Evolutionary conservation across 2,329 filamentous ascomycete species (phyloP), one percentile per base, ranked within the genome.

Genomic region (Sphaerulina populicola): DNA sequence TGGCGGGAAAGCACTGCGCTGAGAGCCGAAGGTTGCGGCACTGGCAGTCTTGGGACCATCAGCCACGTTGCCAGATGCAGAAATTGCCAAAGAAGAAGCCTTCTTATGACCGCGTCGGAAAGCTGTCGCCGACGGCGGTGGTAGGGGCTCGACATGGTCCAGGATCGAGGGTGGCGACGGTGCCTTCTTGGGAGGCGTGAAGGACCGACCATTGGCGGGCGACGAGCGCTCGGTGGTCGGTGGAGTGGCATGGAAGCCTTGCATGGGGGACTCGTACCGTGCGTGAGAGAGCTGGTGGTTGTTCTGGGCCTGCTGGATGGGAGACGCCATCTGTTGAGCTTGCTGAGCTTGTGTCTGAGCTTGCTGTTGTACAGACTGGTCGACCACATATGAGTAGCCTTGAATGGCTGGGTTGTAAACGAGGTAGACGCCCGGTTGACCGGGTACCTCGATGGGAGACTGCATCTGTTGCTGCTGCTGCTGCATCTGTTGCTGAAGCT

Each of bases 51-150:
- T 93, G 51, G 88, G 87, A 0, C 79, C 86, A 36, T 74, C 70
- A 30, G 70, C 69, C 60, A 80, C 81, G 56, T 78, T 78, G 45
- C 77, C 77, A 46, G 73, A 74, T 35, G 83, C 66, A 47, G 74
- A 74, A 54, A 80, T 74, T 47, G 77, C 76, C 49, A 90, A 77
- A 4, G 91, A 94, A 18, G 82, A 80, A 23, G 69, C 81, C 79
- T 96, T 96, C 77, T 94, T 93, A 72, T 97, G 91, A 51, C 88
- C 86, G 52, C 89, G 88, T 56, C 90, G 90, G 77, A 95, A 95
- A 40, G 89, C 88, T 64, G 90, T 93, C 59, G 86, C 87, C 49
- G 89, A 94, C 53, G 88, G 88, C 27, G 88, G 88, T 47, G 89
- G 89, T 47, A 95, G 79, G 37, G 89, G 88, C 60, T 79, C 73